Evolutionary conservation across 2,329 filamentous ascomycete species (phyloP), one percentile per base, ranked within the genome.

Genomic region (Neodidymelliopsis sp.): DNA sequence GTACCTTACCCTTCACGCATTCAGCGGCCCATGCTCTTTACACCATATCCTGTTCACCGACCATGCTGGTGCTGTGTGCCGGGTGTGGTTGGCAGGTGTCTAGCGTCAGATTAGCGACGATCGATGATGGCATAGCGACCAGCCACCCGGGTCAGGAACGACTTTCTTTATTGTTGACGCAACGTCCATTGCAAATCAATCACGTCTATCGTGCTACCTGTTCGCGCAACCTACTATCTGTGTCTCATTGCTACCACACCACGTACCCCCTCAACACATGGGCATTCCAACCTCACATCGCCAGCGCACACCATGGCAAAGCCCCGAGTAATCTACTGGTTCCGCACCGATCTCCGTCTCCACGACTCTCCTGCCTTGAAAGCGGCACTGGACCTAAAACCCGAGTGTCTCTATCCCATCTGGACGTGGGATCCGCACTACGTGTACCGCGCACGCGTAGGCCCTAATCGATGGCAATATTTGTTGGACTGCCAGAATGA

Each of bases 401-500:
- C 88, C 1, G 81, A 81, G 41, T 83, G 81, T 15, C 75, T 92
- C 19, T 91, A 87, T 77, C 88, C 88, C 1, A 81, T 91, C 34
- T 92, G 89, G 79, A 90, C 86, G 1, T 92, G 88, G 87, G 88
- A 91, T 66, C 88, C 88, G 47, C 87, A 91, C 67, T 91, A 91
- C 66, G 87, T 91, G 19, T 91, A 90, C 66, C 81, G 81, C 23
- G 84, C 85, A 1, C 81, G 88, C 48, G 87, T 86, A 4, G 87
- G 87, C 0, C 75, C 84, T 7, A 92, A 92, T 62, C 78, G 89
- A 58, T 91, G 87, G 86, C 85, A 89, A 60, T 91, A 46, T 52
- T 84, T 84, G 15, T 78, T 91, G 18, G 88, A 91, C 67, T 90
- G 87, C 62, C 88, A 91, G 63, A 81, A 80, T 57, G 86, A 90